phyloP scores from a whole-genome alignment of 768 basidiomycete genomes.

The Mycena vitilis region DNA sequence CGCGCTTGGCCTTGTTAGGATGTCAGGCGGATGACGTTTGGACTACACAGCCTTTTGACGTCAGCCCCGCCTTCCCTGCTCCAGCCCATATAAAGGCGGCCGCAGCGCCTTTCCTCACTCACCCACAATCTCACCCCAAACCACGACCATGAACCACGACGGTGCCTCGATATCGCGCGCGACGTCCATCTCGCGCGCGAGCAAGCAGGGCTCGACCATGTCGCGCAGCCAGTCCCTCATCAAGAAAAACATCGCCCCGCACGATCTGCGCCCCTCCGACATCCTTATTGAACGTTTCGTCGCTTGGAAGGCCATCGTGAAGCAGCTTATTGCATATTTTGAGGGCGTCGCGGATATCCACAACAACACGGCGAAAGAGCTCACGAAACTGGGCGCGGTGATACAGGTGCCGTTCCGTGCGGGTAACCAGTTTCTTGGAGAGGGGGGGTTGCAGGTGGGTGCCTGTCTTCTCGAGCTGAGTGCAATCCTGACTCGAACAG shows the following conservation, averaged over 20 bases:
- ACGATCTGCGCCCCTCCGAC: slow-evolving; percentile 93
- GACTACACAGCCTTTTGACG: no score
- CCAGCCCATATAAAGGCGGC: not conserved
- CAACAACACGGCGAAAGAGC: slow-evolving; percentile 92
- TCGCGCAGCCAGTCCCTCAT: slow-evolving; percentile 89
- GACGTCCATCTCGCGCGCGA: slow-evolving; percentile 76
- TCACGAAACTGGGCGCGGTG: slow-evolving; percentile 92
- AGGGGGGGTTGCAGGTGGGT: slow-evolving; percentile 95
- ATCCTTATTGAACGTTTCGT: slow-evolving; percentile 95
- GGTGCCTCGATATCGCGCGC: slow-evolving; percentile 70
- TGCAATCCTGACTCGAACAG: no score
- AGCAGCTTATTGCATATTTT: slow-evolving; percentile 94
- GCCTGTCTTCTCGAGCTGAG: no score
- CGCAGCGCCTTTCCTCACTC: not conserved
- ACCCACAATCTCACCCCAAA: not conserved
- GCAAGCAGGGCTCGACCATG: slow-evolving; percentile 74
- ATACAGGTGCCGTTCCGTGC: slow-evolving; percentile 97
- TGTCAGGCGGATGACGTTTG: no score
- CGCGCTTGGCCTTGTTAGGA: no score
- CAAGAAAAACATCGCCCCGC: slow-evolving; percentile 87
- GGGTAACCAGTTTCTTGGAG: slow-evolving; percentile 98
- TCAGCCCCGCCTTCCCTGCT: no score
- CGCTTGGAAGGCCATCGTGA: slow-evolving; percentile 96
- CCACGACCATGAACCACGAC: slow-evolving; percentile 53
- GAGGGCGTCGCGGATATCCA: slow-evolving; percentile 88